phyloP scores from a whole-genome alignment of 2,329 filamentous ascomycete genomes.

The Colletotrichum tabaci region DNA sequence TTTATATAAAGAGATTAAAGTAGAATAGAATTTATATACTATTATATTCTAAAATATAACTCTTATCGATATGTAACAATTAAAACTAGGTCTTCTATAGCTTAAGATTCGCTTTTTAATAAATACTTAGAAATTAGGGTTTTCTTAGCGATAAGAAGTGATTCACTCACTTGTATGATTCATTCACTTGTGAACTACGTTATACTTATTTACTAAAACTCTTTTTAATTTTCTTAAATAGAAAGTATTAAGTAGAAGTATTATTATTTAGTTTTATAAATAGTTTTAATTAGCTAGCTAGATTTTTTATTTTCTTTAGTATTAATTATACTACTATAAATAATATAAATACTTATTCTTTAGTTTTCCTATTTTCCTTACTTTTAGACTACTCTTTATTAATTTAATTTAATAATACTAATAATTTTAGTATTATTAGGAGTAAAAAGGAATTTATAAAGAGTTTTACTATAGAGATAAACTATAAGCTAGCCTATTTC shows the following conservation, averaged over 20 bases:
- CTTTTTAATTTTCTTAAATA: background rate
- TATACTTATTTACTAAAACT: background rate
- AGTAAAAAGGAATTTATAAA: background rate
- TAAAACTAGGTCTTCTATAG: no score
- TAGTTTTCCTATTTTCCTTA: background rate
- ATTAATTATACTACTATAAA: background rate
- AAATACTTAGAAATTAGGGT: no score
- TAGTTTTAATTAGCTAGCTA: background rate
- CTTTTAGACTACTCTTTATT: background rate
- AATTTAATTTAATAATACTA: background rate
- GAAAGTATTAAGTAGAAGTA: background rate
- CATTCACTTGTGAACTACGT: no score
- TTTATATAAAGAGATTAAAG: no score
- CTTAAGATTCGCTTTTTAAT: no score
- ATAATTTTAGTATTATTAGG: background rate
- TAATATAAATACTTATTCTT: background rate
- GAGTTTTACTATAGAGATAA: background rate
- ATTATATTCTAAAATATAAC: no score
- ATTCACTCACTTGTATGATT: no score
- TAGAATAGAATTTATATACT: no score
- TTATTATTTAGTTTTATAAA: background rate
- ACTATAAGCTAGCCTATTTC: background rate
- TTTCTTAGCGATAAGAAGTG: no score
- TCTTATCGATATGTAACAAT: no score
- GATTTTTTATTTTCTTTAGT: background rate